Evolutionary conservation across 768 basidiomycete species (phyloP), one percentile per base, ranked within the genome.

Genomic region (Rhizopogon rudus): DNA sequence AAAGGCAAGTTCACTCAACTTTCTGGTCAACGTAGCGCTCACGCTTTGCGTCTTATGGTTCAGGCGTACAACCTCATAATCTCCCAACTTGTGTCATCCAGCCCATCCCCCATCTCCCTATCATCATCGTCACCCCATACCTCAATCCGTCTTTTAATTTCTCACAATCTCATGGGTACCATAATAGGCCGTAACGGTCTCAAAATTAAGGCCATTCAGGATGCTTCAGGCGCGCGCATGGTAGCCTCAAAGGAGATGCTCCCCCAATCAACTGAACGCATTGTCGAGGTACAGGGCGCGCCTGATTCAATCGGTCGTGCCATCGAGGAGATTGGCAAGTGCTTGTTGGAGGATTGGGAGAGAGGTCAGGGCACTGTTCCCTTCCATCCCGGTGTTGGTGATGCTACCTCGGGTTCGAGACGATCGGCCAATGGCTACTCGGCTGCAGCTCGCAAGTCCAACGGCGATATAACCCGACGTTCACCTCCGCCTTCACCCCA

Each of bases 171-270:
- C 62, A 99, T 99, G 97, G 97, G 97, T 52, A 94, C 93, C 57
- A 90, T 99, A 76, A 98, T 98, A 65, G 97, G 97, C 63, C 88
- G 95, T 61, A 88, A 77, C 52, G 97, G 97, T 63, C 84, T 92
- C 71, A 98, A 97, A 83, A 98, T 99, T 73, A 98, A 98, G 77
- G 91, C 93, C 66, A 98, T 99, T 69, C 97, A 99, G 70, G 96
- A 98, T 71, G 76, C 81, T 45, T 96, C 96, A 40, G 93, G 94
- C 50, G 94, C 93, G 17, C 89, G 97, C 54, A 99, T 99, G 95
- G 89, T 98, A 54, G 97, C 97, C 43, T 91, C 92, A 58, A 98
- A 98, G 73, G 97, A 98, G 67, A 98, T 98, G 90, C 83, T 99
- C 44, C 95, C 97, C 33, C 97, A 98, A 73, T 98, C 96, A 33